phyloP scores from a whole-genome alignment of 2,329 filamentous ascomycete species.

The Pseudogymnoascus sp. region DNA sequence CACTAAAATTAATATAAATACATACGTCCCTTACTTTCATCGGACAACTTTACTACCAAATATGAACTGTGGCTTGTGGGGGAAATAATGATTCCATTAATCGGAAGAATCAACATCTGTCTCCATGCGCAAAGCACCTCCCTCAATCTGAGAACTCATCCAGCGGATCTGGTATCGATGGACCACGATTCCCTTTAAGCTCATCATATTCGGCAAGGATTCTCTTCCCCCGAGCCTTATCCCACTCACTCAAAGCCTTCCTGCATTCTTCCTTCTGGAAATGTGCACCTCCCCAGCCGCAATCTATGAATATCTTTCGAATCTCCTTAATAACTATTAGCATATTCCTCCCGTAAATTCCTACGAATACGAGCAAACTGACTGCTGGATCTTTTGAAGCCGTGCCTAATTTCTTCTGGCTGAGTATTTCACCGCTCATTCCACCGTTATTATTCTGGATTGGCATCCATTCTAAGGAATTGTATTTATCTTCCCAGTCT shows the following conservation, averaged over 20 bases:
- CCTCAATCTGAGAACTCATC: slow-evolving; percentile 2
- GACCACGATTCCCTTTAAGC: neutral
- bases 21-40: neutral
- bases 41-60: neutral
- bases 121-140: neutral
- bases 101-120: neutral
- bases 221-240: neutral
- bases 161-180: neutral
- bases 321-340: neutral
- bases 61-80: neutral
- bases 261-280: slow-evolving; percentile 7
- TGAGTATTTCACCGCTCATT: neutral
- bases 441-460: neutral
- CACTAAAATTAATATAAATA: neutral
- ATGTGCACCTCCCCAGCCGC: slow-evolving; percentile 5
- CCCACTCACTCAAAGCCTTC: neutral
- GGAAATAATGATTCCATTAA: neutral
- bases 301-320: neutral
- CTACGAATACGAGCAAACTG: neutral
- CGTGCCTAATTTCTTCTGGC: neutral
- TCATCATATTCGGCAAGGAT: neutral
- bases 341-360: neutral
- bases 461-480: slow-evolving; percentile 1
- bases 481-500: slow-evolving; percentile 11
- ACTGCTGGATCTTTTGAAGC: neutral